These are phyloP conservation scores for Lactarius sanguifluus DNA, from an alignment of 768 basidiomycete genomes.

Conservation along the genomic window DNA sequence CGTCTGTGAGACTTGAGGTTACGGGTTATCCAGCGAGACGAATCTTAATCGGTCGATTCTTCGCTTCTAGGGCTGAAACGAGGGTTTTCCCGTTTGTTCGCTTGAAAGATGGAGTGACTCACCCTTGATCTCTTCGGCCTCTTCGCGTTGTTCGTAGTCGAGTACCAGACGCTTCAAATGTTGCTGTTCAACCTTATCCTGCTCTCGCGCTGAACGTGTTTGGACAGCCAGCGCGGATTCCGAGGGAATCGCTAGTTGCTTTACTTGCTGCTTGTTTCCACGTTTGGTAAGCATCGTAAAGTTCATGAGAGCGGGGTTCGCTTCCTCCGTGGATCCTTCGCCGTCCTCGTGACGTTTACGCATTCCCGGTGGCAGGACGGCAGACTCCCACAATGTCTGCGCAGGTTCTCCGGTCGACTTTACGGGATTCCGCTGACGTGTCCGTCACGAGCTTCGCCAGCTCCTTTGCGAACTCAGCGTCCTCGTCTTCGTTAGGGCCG, in stretches of 20 bases:
- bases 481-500: slow-evolving; percentile 85
- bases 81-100: neutral
- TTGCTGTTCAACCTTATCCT: slow-evolving; percentile 95
- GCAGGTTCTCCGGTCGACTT: slow-evolving; percentile 89
- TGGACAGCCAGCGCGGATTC: slow-evolving; percentile 88
- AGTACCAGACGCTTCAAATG: slow-evolving; percentile 94
- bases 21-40: slow-evolving; percentile 63
- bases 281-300: slow-evolving; percentile 92
- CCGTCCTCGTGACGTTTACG: slow-evolving; percentile 70
- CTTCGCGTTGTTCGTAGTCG: slow-evolving; percentile 87
- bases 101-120: neutral
- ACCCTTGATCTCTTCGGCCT: slow-evolving; percentile 82
- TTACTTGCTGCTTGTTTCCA: slow-evolving; percentile 91
- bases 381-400: slow-evolving; percentile 84
- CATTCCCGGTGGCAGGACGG: slow-evolving; percentile 64
- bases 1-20: slow-evolving; percentile 1
- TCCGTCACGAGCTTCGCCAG: slow-evolving; percentile 94
- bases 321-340: slow-evolving; percentile 45
- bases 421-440: slow-evolving; percentile 75
- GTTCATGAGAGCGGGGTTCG: slow-evolving; percentile 62
- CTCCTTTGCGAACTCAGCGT: slow-evolving; percentile 93
- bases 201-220: slow-evolving; percentile 86
- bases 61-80: slow-evolving; percentile 61
- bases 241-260: slow-evolving; percentile 86
- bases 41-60: slow-evolving; percentile 72